phyloP scores from a whole-genome alignment of 768 basidiomycete species.

The Stropharia rugosoannulata region DNA sequence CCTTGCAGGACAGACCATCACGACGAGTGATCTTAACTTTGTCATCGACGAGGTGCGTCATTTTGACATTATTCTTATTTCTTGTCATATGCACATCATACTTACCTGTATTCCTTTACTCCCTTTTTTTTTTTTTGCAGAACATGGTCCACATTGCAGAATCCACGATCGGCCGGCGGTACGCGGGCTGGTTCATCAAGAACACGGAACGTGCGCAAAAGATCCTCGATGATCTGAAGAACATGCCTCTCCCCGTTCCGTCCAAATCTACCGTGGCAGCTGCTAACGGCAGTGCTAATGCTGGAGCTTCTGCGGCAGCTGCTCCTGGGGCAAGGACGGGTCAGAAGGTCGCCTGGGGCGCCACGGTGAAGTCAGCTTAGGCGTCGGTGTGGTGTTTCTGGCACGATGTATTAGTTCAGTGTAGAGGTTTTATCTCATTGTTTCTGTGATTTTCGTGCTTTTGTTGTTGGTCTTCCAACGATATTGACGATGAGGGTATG shows the following conservation, averaged over 20 bases:
- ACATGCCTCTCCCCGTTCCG: slow-evolving; percentile 43
- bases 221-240: slow-evolving; percentile 76
- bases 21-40: slow-evolving; percentile 94
- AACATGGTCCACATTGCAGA: slow-evolving; percentile 97
- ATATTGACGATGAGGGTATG: too few relatives aligned
- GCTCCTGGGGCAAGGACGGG: too few relatives aligned
- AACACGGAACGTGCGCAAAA: slow-evolving; percentile 91
- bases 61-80: neutral
- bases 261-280: slow-evolving; percentile 22
- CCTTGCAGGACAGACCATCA: slow-evolving; percentile 83
- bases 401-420: too few relatives aligned
- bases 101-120: too few relatives aligned
- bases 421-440: too few relatives aligned
- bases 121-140: slow-evolving; percentile 44
- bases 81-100: neutral
- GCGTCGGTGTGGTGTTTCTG: too few relatives aligned
- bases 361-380: too few relatives aligned
- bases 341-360: too few relatives aligned
- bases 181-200: slow-evolving; percentile 97
- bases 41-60: slow-evolving; percentile 84
- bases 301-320: slow-evolving; percentile 19
- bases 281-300: slow-evolving; percentile 15
- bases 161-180: slow-evolving; percentile 89
- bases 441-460: too few relatives aligned
- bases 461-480: too few relatives aligned